Evolutionary conservation across 352 stramenopile species (phyloP), one percentile per base, ranked within the genome.

Genomic region (Peronospora farinosa): DNA sequence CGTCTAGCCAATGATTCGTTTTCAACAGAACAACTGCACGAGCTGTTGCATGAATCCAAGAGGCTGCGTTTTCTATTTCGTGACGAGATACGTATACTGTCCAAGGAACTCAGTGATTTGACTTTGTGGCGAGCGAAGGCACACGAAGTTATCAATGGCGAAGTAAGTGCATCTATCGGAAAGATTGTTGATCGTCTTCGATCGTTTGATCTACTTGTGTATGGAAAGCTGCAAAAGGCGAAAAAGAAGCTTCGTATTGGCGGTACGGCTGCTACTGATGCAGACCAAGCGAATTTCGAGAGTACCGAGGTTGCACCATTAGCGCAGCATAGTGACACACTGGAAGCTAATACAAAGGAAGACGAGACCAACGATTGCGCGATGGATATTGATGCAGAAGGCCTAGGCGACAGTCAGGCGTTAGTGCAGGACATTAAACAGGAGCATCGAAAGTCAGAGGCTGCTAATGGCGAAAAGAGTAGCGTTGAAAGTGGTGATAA

Each of bases 41-140:
- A 57, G 12, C 57, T 95, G 21, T 40, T 86, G 33, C 52, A 67
- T 3, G 77, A 94, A 37, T 84, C 79, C 1, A 74, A 62, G 12
- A 37, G 35, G 7, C 41, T 95, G 7, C 66, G 55, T 10, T 95
- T 93, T 49, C 46, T 70, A 13, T 95, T 95, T 63, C 71, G 73
- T 8, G 77, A 92, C 12, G 84, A 95, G 32, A 51, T 87, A 25
- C 66, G 66, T n/a, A 86, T 87, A 35, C 56, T 92, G 8, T 62
- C 58, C 3, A 88, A 83, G 48, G 84, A 95, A 48, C 49, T 93
- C 11, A 74, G 78, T 27, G 78, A 89, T 47, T 57, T 92, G 9
- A 64, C 13, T 0, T 15, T 40, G 2, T 95, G 84, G 84, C 76
- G 86, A 54, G 54, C 49, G 12, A 87, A 85, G 47, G 78, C 78